Evolutionary conservation across 345 rosid genomes (phyloP).

Genomic region (Eucalyptus sp.): DNA sequence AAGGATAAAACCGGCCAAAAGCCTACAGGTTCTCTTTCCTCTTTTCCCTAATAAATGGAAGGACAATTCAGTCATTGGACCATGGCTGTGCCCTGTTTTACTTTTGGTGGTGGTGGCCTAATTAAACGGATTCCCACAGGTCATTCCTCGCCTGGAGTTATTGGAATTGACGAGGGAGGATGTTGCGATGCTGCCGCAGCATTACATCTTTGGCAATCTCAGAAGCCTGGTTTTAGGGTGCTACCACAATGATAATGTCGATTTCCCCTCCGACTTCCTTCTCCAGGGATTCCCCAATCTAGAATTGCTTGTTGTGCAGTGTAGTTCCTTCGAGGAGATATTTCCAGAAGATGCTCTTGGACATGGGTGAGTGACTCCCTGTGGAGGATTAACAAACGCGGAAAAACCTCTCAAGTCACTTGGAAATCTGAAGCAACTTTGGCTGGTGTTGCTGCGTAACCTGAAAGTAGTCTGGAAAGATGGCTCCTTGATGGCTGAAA

Average conservation of each 20-base stretch:
- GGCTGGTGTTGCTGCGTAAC: accelerated
- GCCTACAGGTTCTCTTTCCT: too few species aligned
- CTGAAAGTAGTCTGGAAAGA: too few species aligned
- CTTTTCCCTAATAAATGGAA: not conserved
- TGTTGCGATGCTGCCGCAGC: accelerated
- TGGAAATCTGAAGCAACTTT: too few species aligned
- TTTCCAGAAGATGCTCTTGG: too few species aligned
- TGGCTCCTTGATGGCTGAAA: too few species aligned
- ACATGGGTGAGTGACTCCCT: too few species aligned
- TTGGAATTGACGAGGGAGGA: not conserved
- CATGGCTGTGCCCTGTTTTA: accelerated
- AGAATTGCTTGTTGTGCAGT: accelerated
- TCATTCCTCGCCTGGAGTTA: accelerated
- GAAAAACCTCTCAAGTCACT: too few species aligned
- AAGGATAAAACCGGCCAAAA: too few species aligned
- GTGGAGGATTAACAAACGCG: accelerated
- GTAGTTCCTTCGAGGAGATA: not conserved
- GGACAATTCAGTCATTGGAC: not conserved
- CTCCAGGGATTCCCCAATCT: too few species aligned
- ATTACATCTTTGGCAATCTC: too few species aligned
- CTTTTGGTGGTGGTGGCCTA: not conserved
- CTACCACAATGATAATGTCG: not conserved
- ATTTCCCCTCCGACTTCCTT: not conserved
- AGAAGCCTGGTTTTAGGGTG: accelerated
- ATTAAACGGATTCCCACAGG: not conserved